phyloP scores from a whole-genome alignment of 2,329 filamentous ascomycete genomes.

The Colletotrichum tropicale region DNA sequence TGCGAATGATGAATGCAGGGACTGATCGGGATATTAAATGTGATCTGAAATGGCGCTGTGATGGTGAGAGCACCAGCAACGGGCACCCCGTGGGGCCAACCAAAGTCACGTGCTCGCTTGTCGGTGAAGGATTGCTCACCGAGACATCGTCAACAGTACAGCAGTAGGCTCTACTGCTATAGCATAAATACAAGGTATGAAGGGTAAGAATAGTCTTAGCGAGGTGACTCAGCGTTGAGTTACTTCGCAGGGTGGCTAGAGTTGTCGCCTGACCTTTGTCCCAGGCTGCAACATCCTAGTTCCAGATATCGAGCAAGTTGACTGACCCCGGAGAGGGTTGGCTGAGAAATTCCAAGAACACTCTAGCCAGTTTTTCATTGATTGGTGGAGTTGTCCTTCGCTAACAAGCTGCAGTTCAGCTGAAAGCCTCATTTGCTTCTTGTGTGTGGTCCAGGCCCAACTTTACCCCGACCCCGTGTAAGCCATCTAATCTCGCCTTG shows the following conservation, averaged over 20 bases:
- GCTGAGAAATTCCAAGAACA: not conserved
- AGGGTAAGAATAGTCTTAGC: not conserved
- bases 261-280: not conserved
- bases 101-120: conserved; percentile 17
- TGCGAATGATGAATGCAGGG: not conserved
- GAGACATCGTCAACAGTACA: not conserved
- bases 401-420: not conserved
- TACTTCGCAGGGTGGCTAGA: not conserved
- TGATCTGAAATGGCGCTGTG: not conserved
- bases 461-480: conserved; percentile 3
- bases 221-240: not conserved
- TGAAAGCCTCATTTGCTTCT: not conserved
- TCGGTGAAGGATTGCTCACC: conserved; percentile 8
- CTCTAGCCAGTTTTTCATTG: not conserved
- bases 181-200: not conserved
- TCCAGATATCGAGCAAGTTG: not conserved
- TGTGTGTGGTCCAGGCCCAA: not conserved
- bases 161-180: not conserved
- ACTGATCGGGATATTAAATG: not conserved
- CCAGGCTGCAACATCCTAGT: not conserved
- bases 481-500: not conserved
- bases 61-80: not conserved
- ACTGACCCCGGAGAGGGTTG: not conserved
- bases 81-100: not conserved
- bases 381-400: not conserved